phyloP scores from a whole-genome alignment of 2,329 filamentous ascomycete species.

The Microdochium nivale region DNA sequence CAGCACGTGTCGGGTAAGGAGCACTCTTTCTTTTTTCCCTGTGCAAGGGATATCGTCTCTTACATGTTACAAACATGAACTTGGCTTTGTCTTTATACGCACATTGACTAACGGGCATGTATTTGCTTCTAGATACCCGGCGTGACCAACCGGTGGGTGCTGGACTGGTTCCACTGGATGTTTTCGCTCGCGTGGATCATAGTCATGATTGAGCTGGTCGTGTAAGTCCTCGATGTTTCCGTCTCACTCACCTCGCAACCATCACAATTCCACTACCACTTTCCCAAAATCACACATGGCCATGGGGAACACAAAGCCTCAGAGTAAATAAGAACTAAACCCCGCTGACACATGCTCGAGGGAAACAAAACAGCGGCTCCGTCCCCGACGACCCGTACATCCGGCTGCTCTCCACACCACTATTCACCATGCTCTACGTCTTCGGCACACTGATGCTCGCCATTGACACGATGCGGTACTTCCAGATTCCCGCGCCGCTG shows the following conservation, averaged over 20 bases:
- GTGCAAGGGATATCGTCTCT: no score
- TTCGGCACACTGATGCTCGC: conserved; percentile 41
- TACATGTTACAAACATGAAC: no score
- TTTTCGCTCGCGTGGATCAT: conserved; percentile 44
- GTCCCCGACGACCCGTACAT: conserved; percentile 22
- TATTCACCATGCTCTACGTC: conserved; percentile 39
- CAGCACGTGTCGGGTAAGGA: conserved; percentile 42
- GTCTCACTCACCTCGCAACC: not conserved
- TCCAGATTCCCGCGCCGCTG: conserved; percentile 33
- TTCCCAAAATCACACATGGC: not conserved
- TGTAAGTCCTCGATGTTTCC: conserved; percentile 15
- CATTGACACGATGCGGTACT: conserved; percentile 36
- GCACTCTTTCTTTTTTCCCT: conserved; percentile 30
- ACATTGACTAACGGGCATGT: no score
- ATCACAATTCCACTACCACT: not conserved
- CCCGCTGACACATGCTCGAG: no score
- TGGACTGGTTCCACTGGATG: conserved; percentile 52
- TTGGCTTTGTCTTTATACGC: no score
- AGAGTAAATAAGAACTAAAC: no score
- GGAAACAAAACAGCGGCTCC: conserved; percentile 6
- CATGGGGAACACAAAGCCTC: no score
- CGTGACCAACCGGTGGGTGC: conserved; percentile 18
- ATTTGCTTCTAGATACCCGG: conserved; percentile 11
- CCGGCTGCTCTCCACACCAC: conserved; percentile 42
- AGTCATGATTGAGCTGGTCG: conserved; percentile 47